phyloP scores from a whole-genome alignment of 2,329 filamentous ascomycete genomes.

The Arthrocladium fulminans region DNA sequence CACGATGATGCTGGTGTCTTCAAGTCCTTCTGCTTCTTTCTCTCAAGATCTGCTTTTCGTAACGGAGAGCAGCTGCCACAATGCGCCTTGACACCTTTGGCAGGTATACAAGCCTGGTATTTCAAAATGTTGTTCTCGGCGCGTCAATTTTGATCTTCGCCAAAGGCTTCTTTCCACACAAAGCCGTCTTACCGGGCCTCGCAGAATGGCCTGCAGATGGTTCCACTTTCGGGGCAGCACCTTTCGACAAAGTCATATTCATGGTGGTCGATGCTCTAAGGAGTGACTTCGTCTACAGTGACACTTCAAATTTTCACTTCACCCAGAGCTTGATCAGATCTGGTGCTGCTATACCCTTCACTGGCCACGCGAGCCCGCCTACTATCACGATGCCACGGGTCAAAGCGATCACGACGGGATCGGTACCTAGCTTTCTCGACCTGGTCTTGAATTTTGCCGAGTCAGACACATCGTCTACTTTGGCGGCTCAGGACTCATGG shows the following conservation, averaged over 20 bases:
- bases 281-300: conserved; percentile 71
- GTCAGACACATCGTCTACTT: conserved; percentile 78
- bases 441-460: conserved; percentile 95
- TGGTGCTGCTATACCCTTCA: conserved; percentile 83
- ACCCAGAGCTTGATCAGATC: conserved; percentile 81
- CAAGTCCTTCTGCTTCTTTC: not conserved
- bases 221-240: conserved; percentile 46
- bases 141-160: conserved; percentile 58
- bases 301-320: conserved; percentile 71
- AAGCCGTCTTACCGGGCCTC: conserved; percentile 79
- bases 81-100: not conserved
- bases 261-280: conserved; percentile 96
- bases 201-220: conserved; percentile 45
- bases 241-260: conserved; percentile 85
- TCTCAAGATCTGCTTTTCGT: not conserved
- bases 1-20: too few relatives aligned
- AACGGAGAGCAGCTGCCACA: not conserved
- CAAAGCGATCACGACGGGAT: conserved; percentile 94
- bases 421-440: conserved; percentile 95
- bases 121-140: conserved; percentile 20
- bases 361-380: conserved; percentile 88
- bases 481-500: conserved; percentile 90
- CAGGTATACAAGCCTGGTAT: conserved; percentile 2
- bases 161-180: conserved; percentile 93
- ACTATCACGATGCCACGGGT: conserved; percentile 98